Base-by-base conservation (phyloP, 2,329 filamentous ascomycete genomes). In the Colletotrichum sp. region DNA sequence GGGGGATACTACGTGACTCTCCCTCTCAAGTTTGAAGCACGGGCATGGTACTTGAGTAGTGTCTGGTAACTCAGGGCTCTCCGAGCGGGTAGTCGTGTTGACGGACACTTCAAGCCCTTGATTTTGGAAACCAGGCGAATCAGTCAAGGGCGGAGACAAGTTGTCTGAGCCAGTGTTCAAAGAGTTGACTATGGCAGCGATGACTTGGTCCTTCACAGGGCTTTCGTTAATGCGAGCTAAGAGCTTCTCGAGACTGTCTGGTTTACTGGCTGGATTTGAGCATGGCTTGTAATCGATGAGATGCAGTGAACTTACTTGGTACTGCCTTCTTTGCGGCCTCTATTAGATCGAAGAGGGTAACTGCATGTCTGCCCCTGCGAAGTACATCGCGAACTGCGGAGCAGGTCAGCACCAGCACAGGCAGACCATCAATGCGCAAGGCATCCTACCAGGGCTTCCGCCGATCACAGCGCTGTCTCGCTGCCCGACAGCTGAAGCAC, bases 211-310 rank as follows among this genome's bases (percentile, higher is more conserved):
- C 13, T 78, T 75, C 28, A 80, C 74, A 18, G 78, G 71, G 5
- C 79, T 80, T 34, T 81, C 79, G 65, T 78, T 80, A 57, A 80
- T 79, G 5, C 79, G 79, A 16, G 78, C 77, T 7, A 82, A 76
- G 32, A 82, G 79, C 63, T 81, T 81, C 63, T 81, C 80, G 9
- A 81, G 78, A 13, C 79, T 81, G 68, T 78, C 79, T 32, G 79
- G 77, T 52, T 78, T 80, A 32, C 36, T 70, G 22, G 16, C 24
- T 13, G 8, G 5, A 22, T 39, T 5, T 68, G 7, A 68, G 66
- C 52, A 34, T 16, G 32, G 5, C n/a, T 18, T 44, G 16, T 10
- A 18, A 9, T 22, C n/a, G n/a, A 64, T 5, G 12, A 64, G 12
- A 36, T 22, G 22, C 4, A 1, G 2, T 68, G 3, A 15, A 55